Base-by-base conservation (phyloP, 2,329 filamentous ascomycete genomes). In the Penicillium hesseltinei region DNA sequence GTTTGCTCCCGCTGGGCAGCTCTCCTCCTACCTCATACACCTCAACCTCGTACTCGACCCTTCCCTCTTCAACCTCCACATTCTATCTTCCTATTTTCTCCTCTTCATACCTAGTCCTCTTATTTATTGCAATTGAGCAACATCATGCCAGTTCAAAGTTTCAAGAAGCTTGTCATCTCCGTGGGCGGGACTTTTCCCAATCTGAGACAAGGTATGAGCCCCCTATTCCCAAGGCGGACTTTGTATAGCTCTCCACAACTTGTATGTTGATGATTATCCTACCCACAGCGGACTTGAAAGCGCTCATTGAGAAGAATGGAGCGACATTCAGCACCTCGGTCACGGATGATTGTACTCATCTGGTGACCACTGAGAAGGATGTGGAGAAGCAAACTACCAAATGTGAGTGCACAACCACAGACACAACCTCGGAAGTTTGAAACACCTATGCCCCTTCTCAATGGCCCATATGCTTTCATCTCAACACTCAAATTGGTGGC, bases 171-270 rank as follows among this genome's bases (percentile, higher is more conserved):
- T 8, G 61, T 75, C 6, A 75, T 90, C 44, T 82, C 81, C 23
- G 69, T 88, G 27, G 86, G 83, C 56, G 88, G 88, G 58, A 82
- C 81, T 5, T 86, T 90, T 62, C 73, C 80, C 1, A 76, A 77
- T 6, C 71, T 77, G 27, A 82, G 79, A 3, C 85, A 89, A 62
- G 69, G 76, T 77, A 64, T 61, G 66, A 54, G 33, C 27, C 33
- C 25, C 29, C 39, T 59, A 51, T 48, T 51, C 36, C 42, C 51
- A 56, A 54, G 60, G 40, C 52, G 49, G 49, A 15, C 43, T 51
- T 39, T 46, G 21, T 43, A 29, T 40, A 17, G 64, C 57, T 56
- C 53, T 56, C 57, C 21, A n/a, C 29, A 25, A 33, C 23, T n/a
- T 25, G 21, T 11, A 49, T 55, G 39, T 49, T 63, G 36, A 62